These are phyloP conservation scores for Biscogniauxia mediterranea DNA, from an alignment of 2,329 filamentous ascomycete genomes.

Conservation along the genomic window DNA sequence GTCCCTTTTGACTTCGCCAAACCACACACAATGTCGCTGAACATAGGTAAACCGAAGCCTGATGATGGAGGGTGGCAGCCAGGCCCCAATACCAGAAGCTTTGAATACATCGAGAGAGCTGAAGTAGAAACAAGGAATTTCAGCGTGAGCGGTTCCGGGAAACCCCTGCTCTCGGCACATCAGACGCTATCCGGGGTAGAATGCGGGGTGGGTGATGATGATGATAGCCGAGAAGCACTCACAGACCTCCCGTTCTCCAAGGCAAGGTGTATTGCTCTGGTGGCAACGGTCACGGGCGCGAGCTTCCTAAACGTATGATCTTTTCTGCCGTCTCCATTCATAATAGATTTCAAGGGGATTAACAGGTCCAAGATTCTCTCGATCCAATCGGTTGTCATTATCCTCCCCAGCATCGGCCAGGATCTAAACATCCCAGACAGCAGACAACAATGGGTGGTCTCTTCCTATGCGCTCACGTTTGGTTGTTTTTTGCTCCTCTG, in stretches of 20 bases:
- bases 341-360: conserved; percentile 2
- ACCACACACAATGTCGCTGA: not conserved
- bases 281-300: conserved; percentile 53
- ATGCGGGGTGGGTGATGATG: conserved; percentile 10
- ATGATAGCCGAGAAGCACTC: conserved; percentile 10
- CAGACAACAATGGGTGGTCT: conserved; percentile 65
- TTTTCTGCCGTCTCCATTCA: not conserved
- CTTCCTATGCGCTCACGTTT: conserved; percentile 63
- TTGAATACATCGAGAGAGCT: not conserved
- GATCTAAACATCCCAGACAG: conserved; percentile 56
- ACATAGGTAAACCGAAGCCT: not conserved
- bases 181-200: not conserved
- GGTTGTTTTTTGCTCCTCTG: conserved; percentile 67
- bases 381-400: conserved; percentile 59
- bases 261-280: conserved; percentile 52
- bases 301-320: conserved; percentile 54
- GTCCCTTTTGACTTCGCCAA: not conserved
- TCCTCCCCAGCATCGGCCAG: conserved; percentile 59
- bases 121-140: not conserved
- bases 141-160: not conserved
- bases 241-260: conserved; percentile 42
- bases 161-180: not conserved
- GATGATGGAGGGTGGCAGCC: too few species aligned
- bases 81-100: not conserved
- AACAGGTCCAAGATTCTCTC: conserved; percentile 47